Conservation (phyloP, 768 basidiomycete genomes). For the Botryobasidium botryosum region DNA sequence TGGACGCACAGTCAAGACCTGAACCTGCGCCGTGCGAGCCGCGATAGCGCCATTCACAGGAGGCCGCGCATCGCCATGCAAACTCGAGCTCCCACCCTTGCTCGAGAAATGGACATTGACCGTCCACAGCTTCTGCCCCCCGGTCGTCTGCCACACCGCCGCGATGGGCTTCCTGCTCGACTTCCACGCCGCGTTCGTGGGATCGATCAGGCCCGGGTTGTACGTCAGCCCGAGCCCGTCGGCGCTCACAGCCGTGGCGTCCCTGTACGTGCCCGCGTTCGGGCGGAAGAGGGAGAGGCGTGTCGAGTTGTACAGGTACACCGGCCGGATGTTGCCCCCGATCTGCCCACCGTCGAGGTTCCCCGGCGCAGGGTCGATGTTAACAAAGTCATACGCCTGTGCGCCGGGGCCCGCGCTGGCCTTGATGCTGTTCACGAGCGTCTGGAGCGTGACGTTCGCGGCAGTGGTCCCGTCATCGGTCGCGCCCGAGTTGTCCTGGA, state of each 20-base stretch:
- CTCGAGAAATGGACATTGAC: conserved; percentile 44
- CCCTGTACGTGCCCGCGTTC: conserved; percentile 20
- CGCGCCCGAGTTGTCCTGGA: conserved; percentile 38
- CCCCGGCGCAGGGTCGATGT: conserved; percentile 32
- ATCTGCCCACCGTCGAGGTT: conserved; percentile 41
- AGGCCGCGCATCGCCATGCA: conserved; percentile 38
- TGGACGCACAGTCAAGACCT: conserved; percentile 31
- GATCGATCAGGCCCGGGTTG: conserved; percentile 48
- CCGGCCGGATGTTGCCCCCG: conserved; percentile 46
- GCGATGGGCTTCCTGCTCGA: conserved; percentile 42
- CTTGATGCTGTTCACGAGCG: conserved; percentile 33
- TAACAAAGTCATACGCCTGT: conserved; percentile 30
- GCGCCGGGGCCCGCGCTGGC: conserved; percentile 18
- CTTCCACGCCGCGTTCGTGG: conserved; percentile 36
- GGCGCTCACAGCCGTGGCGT: too few relatives aligned
- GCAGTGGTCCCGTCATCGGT: conserved; percentile 34
- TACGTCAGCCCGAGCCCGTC: too few relatives aligned
- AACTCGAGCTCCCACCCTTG: conserved; percentile 38
- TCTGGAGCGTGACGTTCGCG: conserved; percentile 36
- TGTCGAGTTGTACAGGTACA: conserved; percentile 28
- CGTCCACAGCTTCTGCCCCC: conserved; percentile 45
- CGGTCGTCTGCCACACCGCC: too few relatives aligned
- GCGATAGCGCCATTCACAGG: conserved; percentile 38
- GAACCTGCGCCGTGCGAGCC: conserved; percentile 33
- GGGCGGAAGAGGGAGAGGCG: conserved; percentile 1